Conservation (phyloP, 2,329 filamentous ascomycete species). For the Orbilia oligospora region DNA sequence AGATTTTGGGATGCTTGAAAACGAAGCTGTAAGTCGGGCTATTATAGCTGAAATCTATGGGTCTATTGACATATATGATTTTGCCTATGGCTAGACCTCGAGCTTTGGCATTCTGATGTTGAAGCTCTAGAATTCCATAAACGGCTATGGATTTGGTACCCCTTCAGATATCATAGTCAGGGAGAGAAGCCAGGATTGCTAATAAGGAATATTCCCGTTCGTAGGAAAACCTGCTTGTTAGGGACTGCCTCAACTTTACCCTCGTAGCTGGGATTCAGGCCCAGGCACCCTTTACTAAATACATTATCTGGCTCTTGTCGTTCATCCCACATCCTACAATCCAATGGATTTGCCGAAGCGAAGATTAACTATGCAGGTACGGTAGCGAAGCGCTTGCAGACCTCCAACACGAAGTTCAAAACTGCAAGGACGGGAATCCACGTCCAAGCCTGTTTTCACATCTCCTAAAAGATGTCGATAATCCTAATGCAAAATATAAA, state of each 20-base stretch:
- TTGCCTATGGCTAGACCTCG: too few relatives aligned
- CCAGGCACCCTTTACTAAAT: constrained; percentile 4
- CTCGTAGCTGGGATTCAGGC: background rate
- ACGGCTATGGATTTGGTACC: too few relatives aligned
- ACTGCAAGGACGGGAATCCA: constrained; percentile 11
- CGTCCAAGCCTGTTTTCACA: constrained; percentile 30
- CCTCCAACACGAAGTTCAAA: constrained; percentile 3
- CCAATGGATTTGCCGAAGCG: constrained; percentile 25
- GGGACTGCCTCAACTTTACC: constrained; percentile 1
- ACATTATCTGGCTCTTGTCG: background rate
- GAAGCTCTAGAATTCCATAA: too few relatives aligned
- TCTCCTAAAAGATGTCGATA: constrained; percentile 22
- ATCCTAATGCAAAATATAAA: constrained; percentile 23
- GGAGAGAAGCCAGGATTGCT: too few relatives aligned
- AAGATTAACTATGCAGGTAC: background rate
- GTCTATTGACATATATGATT: too few relatives aligned
- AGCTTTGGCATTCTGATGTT: too few relatives aligned
- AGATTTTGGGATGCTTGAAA: constrained; percentile 31
- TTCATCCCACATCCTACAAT: constrained; percentile 28
- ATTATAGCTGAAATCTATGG: too few relatives aligned
- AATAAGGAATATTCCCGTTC: background rate
- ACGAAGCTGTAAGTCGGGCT: constrained; percentile 32
- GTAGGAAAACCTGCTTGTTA: constrained; percentile 30
- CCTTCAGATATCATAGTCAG: too few relatives aligned
- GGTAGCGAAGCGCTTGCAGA: constrained; percentile 8